Conservation (phyloP, 1,284 basidiomycete genomes). For the Peniophora sp. region DNA sequence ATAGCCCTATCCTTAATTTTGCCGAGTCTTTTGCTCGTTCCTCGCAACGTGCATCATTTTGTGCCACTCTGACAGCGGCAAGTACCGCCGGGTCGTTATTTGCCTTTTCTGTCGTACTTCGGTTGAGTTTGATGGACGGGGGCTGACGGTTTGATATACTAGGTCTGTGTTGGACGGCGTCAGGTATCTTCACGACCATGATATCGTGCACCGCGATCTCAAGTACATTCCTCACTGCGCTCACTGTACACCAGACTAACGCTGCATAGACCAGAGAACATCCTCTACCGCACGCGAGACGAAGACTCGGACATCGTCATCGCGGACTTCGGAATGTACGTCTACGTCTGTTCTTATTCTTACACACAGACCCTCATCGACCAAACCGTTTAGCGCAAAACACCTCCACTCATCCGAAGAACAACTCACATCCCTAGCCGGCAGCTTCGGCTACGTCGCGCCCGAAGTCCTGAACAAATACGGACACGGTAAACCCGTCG, state of each 20-base stretch:
- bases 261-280: slow-evolving; percentile 85
- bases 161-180: slow-evolving; percentile 78
- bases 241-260: neutral
- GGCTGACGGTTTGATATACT: slow-evolving; percentile 2
- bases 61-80: neutral
- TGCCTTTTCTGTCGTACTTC: neutral
- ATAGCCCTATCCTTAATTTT: slow-evolving; percentile 2
- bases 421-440: slow-evolving; percentile 76
- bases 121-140: neutral
- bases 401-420: slow-evolving; percentile 76
- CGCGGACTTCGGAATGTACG: slow-evolving; percentile 94
- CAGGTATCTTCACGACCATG: slow-evolving; percentile 76
- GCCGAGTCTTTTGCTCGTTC: neutral
- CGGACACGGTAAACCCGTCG: slow-evolving; percentile 89
- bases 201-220: slow-evolving; percentile 89
- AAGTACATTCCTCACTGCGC: slow-evolving; percentile 43
- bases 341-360: slow-evolving; percentile 6
- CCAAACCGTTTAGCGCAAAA: slow-evolving; percentile 54
- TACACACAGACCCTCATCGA: neutral
- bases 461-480: slow-evolving; percentile 82
- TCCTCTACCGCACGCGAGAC: slow-evolving; percentile 77
- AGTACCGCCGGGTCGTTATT: neutral
- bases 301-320: slow-evolving; percentile 79
- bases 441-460: slow-evolving; percentile 91
- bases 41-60: neutral